Evolutionary conservation across 352 stramenopile genomes (phyloP), one percentile per base, ranked within the genome.

Genomic region (Phytophthora niederhauseri): DNA sequence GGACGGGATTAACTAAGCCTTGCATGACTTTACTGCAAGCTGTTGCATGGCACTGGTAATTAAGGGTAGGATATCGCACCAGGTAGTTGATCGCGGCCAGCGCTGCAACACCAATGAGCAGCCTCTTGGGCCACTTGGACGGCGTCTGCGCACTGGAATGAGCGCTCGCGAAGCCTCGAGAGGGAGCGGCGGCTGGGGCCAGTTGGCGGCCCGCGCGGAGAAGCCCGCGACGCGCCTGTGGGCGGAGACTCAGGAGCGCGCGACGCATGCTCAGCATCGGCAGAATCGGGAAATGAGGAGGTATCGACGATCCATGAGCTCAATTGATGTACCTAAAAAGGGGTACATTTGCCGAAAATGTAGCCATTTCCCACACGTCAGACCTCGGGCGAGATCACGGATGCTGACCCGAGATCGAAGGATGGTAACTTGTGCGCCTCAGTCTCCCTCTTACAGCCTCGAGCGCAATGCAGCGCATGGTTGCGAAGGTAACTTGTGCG

Each of bases 101-200:
- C 15, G 54, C 50, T 26, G 43, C 8, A 8, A 12, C 45, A 5
- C 4, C 24, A 4, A 64, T 36, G 5, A 69, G 31, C 20, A 61
- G 30, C 12, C 30, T 22, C 22, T 45, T 64, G 17, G 49, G 38
- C 62, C 54, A 64, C 54, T 58, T 69, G 54, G 54, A 53, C 34
- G 46, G 31, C 9, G 53, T 6, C 17, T 36, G 56, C 15, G 45
- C 9, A 26, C 14, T 15, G 3, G n/a, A 8, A 8, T 41, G 28
- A 15, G 52, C n/a, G 38, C n/a, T 57, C 14, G 30, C 53, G 15
- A 69, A 64, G 31, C 31, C 36, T 9, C 54, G 46, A 57, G 20
- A 50, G 12, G 22, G 22, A 26, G 52, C 28, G n/a, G 43, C 36
- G 4, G 4, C 15, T 17, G 36, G 36, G 36, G 43, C 4, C 17